phyloP scores from a whole-genome alignment of 306 rosid species.

The Crotalaria pallida region DNA sequence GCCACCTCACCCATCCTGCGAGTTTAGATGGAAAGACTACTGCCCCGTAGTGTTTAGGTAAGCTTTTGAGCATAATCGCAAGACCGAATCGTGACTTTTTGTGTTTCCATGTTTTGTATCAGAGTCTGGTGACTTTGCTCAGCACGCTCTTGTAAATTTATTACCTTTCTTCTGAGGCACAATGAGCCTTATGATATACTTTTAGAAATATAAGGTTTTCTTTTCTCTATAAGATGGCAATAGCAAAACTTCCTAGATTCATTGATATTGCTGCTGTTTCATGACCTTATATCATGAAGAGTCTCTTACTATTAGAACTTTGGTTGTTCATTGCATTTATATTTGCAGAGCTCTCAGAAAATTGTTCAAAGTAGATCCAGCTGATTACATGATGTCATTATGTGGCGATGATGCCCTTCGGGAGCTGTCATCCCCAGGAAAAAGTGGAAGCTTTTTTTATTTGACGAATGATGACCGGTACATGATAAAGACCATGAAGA shows the following conservation, averaged over 20 bases:
- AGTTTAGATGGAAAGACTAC: slow-evolving; percentile 96
- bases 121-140: neutral
- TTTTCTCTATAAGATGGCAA: neutral
- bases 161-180: neutral
- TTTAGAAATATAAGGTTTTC: neutral
- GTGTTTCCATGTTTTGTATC: neutral
- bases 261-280: slow-evolving; percentile 2
- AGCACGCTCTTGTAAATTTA: slow-evolving; percentile 8
- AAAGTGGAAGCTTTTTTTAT: slow-evolving; percentile 97
- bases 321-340: slow-evolving; percentile 14
- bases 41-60: slow-evolving; percentile 98
- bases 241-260: neutral
- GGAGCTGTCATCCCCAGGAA: slow-evolving; percentile 98
- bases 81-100: neutral
- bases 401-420: slow-evolving; percentile 96
- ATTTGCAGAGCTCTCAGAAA: slow-evolving; percentile 86
- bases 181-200: neutral
- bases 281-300: neutral
- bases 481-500: slow-evolving; percentile 98
- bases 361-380: slow-evolving; percentile 91
- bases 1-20: slow-evolving; percentile 86
- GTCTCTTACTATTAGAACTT: neutral
- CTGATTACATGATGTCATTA: slow-evolving; percentile 95
- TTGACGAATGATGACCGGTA: slow-evolving; percentile 92
- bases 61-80: slow-evolving; percentile 15